These are phyloP conservation scores for Physcomitrium patens DNA, from an alignment of 225 moss, liverwort and hornwort genomes.

Conservation along the genomic window DNA sequence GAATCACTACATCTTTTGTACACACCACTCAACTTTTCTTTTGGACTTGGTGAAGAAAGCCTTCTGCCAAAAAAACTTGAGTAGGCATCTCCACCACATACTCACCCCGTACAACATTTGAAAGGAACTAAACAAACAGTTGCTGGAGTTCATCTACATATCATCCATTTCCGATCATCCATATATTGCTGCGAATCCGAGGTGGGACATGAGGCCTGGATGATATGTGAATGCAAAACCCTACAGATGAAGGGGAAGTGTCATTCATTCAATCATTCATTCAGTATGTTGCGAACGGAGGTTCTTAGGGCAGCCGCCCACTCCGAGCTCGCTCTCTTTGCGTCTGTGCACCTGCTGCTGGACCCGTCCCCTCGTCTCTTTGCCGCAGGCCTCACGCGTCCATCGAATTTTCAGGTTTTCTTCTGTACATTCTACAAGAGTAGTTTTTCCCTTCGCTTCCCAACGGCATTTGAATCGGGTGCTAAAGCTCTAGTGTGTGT, in stretches of 20 bases:
- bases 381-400: conserved; percentile 20
- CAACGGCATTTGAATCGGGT: neutral
- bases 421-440: neutral
- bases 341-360: conserved; percentile 27
- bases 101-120: too few species aligned
- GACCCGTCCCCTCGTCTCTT: conserved; percentile 16
- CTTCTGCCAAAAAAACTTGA: too few species aligned
- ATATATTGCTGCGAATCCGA: too few species aligned
- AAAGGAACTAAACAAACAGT: too few species aligned
- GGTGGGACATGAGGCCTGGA: neutral
- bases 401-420: conserved; percentile 34
- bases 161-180: too few species aligned
- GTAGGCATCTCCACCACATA: too few species aligned
- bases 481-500: neutral
- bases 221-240: neutral
- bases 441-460: neutral
- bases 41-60: too few species aligned
- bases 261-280: conserved; percentile 20
- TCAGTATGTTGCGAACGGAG: neutral
- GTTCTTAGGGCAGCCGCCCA: conserved; percentile 40
- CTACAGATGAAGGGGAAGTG: too few species aligned
- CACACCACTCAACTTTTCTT: too few species aligned
- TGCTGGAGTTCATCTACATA: too few species aligned
- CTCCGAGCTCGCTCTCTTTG: neutral
- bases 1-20: too few species aligned